Conservation (phyloP, 352 stramenopile genomes). For the Phytopythium chamaehyphon region DNA sequence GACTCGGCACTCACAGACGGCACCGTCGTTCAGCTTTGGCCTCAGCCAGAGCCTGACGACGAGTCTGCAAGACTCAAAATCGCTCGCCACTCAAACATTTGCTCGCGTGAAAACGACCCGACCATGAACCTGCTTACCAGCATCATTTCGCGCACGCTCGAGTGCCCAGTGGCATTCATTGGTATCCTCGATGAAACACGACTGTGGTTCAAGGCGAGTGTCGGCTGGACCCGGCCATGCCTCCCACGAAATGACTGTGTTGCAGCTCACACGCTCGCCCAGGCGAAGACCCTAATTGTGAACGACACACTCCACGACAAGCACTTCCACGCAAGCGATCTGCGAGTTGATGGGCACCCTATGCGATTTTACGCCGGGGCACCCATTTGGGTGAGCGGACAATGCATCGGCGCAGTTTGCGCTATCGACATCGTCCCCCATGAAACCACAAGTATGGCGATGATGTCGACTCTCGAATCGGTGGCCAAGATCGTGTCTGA, state of each 20-base stretch:
- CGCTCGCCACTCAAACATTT: conserved; percentile 49
- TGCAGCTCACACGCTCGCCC: conserved; percentile 34
- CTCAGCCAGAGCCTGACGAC: conserved; percentile 36
- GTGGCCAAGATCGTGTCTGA: conserved; percentile 81
- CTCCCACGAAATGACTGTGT: conserved; percentile 61
- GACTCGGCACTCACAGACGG: conserved; percentile 59
- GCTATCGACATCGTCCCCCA: conserved; percentile 57
- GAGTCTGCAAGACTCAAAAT: conserved; percentile 45
- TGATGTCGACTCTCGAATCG: conserved; percentile 68
- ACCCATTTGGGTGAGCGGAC: conserved; percentile 46
- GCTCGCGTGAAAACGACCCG: conserved; percentile 45
- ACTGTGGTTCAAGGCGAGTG: conserved; percentile 64
- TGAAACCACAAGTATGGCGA: conserved; percentile 36
- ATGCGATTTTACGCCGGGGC: conserved; percentile 68
- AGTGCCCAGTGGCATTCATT: conserved; percentile 65
- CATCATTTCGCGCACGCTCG: conserved; percentile 64
- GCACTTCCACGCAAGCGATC: conserved; percentile 55
- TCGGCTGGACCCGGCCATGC: conserved; percentile 46
- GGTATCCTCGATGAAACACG: conserved; percentile 51
- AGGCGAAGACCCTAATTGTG: conserved; percentile 57
- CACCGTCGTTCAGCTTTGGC: conserved; percentile 66
- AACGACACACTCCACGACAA: conserved; percentile 61
- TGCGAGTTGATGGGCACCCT: conserved; percentile 29
- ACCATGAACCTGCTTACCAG: conserved; percentile 72
- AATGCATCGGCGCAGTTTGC: conserved; percentile 65